These are phyloP conservation scores for Erodium trifolium DNA, from an alignment of 441 rosid species.

Conservation along the genomic window DNA sequence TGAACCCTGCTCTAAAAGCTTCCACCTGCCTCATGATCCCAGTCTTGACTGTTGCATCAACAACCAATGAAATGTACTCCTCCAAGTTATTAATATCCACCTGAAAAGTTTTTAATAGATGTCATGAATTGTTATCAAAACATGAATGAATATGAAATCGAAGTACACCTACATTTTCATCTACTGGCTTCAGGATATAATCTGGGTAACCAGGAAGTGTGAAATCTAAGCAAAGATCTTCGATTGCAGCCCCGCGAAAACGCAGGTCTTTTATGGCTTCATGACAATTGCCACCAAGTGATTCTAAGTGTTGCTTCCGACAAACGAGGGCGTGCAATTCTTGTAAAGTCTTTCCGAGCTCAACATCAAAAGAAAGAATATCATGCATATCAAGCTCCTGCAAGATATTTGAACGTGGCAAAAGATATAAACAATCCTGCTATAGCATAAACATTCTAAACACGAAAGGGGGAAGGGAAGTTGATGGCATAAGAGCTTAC, in stretches of 20 bases:
- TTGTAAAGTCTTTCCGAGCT: constrained; percentile 82
- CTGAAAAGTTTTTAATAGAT: constrained; percentile 29
- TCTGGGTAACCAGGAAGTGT: constrained; percentile 97
- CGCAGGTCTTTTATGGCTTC: constrained; percentile 38
- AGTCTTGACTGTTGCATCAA: constrained; percentile 80
- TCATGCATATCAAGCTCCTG: constrained; percentile 99
- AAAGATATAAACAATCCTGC: neutral
- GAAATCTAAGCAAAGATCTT: constrained; percentile 89
- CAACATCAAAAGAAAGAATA: constrained; percentile 70
- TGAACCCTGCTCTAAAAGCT: constrained; percentile 93
- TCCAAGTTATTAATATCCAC: constrained; percentile 75
- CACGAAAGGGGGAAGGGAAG: neutral
- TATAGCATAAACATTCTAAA: neutral
- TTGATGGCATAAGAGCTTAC: neutral
- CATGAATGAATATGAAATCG: constrained; percentile 4
- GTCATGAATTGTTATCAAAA: constrained; percentile 6
- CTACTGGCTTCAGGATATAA: constrained; percentile 65
- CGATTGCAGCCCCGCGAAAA: constrained; percentile 59
- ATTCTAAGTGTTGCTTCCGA: constrained; percentile 68
- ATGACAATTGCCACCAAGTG: constrained; percentile 30
- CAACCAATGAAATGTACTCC: constrained; percentile 73
- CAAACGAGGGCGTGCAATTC: constrained; percentile 71
- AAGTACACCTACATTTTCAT: constrained; percentile 49
- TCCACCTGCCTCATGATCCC: constrained; percentile 81
- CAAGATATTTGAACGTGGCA: constrained; percentile 6